These are phyloP conservation scores for Hypoxylon lienhwacheense DNA, from an alignment of 495 filamentous ascomycete species.

Conservation along the genomic window DNA sequence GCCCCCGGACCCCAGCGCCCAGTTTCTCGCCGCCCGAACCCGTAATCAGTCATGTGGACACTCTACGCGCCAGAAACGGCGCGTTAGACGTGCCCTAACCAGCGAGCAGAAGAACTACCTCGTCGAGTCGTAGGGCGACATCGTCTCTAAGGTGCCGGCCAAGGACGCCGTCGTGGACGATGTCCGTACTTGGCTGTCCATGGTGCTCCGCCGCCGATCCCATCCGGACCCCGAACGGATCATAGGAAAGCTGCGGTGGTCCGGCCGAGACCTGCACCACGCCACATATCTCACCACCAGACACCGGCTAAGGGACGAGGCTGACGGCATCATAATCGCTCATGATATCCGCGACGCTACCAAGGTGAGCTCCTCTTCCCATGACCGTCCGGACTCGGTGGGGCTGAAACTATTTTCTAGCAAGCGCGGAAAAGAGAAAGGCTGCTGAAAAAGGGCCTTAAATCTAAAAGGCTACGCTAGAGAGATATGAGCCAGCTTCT, in stretches of 20 bases:
- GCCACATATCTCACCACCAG: conserved; percentile 27
- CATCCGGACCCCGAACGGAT: conserved; percentile 32
- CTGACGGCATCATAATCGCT: conserved; percentile 25
- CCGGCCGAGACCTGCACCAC: conserved; percentile 31
- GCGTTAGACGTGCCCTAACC: conserved; percentile 11
- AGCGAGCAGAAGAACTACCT: conserved; percentile 28
- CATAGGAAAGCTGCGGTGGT: conserved; percentile 21
- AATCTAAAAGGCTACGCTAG: conserved; percentile 14
- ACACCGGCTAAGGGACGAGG: conserved; percentile 28
- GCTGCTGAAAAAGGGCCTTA: conserved; percentile 2
- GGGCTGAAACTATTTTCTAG: background rate
- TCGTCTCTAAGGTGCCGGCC: conserved; percentile 25
- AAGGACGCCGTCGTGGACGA: conserved; percentile 26
- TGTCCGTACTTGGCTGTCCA: conserved; percentile 28
- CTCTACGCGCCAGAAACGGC: conserved; percentile 15
- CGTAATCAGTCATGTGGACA: conserved; percentile 20
- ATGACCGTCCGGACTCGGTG: background rate
- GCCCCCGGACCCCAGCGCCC: too few species aligned
- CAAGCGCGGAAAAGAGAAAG: conserved; percentile 22
- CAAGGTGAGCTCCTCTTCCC: conserved; percentile 15
- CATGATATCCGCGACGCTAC: conserved; percentile 35
- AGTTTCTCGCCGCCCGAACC: too few species aligned
- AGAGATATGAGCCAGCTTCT: too few species aligned
- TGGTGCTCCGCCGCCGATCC: conserved; percentile 31
- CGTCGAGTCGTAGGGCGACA: conserved; percentile 26